Base-by-base conservation (phyloP, 164 flowering plant species). In the Umbilicus rupestris region DNA sequence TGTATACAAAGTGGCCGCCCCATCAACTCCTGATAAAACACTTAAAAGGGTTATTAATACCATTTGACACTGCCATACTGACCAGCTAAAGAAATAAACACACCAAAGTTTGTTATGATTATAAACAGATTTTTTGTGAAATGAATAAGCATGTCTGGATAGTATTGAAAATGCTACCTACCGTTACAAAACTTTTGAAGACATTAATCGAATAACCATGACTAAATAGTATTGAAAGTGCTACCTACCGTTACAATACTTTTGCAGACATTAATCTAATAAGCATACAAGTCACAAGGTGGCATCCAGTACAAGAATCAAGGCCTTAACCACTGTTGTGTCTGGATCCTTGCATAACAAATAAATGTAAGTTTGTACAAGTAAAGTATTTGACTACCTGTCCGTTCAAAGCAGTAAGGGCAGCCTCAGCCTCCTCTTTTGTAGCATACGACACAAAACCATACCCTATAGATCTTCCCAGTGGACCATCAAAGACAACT, bases 371-470 rank as follows among this genome's bases (percentile, higher is more conserved):
- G 12, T 37, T 16, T 26, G 7, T 24, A 57, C 20, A 39, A 8
- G 33, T 26, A 29, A 6, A 50, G 24, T 12, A 24, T 20, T 11
- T 31, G 28, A 45, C 7, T 84, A 88, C 98, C 98, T 87, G 89
- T 52, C 92, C 98, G 70, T 90, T 77, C 69, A 90, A 70, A 63
- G 83, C 71, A 72, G 84, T 75, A 62, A 88, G 64, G 19, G 92
- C 98, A 70, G 87, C 78, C 69, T 87, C 91, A 44, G 90, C 91
- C 79, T 93, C 97, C 80, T 90, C 96, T 69, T 66, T 81, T 35
- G 92, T 83, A 66, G 82, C 77, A 78, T 83, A 90, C 12, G 97
- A 85, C 35, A 87, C 92, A 77, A 93, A 93, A 1, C 96, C 97
- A 79, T 87, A 89, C 0, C 97, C 97, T 70, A 85, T 83, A 73